Evolutionary conservation across 129 eudicot genomes (phyloP), one percentile per base, ranked within the genome.

Genomic region (Lactuca saligna): DNA sequence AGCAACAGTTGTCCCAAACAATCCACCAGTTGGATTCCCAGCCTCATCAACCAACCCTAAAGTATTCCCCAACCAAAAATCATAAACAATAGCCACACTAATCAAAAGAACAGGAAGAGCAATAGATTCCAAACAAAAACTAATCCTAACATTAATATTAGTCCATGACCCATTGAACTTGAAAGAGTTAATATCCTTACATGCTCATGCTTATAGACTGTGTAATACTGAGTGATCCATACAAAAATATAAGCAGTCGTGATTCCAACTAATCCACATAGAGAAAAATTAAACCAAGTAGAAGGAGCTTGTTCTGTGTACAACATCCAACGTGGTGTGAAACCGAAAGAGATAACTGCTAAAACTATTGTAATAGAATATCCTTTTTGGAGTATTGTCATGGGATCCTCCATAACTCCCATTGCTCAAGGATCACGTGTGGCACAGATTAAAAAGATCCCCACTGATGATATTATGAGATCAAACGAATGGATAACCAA

Each of bases 1-100:
- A 39, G 99, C 97, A 53, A 94, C 99, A 49, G 99, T 97, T 8
- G 97, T 94, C 70, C 99, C 99, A 87, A 89, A 94, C 82, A 94
- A 79, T 39, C 97, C 99, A 55, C 96, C 99, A 39, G 97, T 93
- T 38, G 99, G 97, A 68, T 63, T 83, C 70, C 97, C 99, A 65
- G 79, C 67, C 75, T 83, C 97, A 81, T 89, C 99, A 63, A 89
- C 88, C 80, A 93, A 80, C 53, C 97, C 97, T 17, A 97, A 93
- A 48, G 90, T 93, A 4, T 82, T 91, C 76, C 99, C 99, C 91
- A 90, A 66, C 97, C 99, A 89, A 82, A 74, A 94, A 55, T 96
- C 87, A 66, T 81, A 83, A 58, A 94, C 61, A 56, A 94, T 94
- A 39, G 97, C 54, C 38, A 82, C 66, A 54, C 97, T 87, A 29